These are phyloP conservation scores for Rosa multiflora DNA, from an alignment of 306 rosid species.

Conservation along the genomic window DNA sequence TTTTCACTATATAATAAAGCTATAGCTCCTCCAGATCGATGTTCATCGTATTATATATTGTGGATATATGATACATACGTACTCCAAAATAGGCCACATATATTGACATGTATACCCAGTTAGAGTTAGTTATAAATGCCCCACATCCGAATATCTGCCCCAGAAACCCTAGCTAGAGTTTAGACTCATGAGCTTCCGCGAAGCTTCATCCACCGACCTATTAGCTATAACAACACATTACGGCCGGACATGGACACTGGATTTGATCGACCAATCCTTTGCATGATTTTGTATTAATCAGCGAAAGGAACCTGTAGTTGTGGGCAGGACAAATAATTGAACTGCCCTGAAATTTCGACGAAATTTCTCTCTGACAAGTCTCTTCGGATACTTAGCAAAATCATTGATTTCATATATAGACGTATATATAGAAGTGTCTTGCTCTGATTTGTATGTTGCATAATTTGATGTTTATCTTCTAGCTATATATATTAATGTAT, in stretches of 20 bases:
- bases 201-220: slow-evolving; percentile 37
- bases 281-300: not conserved
- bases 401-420: not conserved
- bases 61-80: not conserved
- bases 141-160: slow-evolving; percentile 2
- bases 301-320: not conserved
- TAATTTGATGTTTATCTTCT: not conserved
- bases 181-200: slow-evolving; percentile 29
- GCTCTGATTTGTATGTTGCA: not conserved
- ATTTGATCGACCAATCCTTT: not conserved
- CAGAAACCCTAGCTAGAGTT: not conserved
- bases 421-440: not conserved
- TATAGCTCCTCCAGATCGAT: not conserved
- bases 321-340: not conserved
- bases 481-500: not conserved
- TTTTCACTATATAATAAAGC: not conserved
- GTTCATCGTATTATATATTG: not conserved
- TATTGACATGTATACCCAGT: not conserved
- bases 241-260: slow-evolving; percentile 5
- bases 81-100: not conserved
- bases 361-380: not conserved
- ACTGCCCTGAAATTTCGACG: not conserved
- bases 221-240: not conserved
- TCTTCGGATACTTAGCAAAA: not conserved
- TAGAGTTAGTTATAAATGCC: not conserved